phyloP scores from a whole-genome alignment of 768 basidiomycete species.

The Trichaptum fuscoviolaceum region DNA sequence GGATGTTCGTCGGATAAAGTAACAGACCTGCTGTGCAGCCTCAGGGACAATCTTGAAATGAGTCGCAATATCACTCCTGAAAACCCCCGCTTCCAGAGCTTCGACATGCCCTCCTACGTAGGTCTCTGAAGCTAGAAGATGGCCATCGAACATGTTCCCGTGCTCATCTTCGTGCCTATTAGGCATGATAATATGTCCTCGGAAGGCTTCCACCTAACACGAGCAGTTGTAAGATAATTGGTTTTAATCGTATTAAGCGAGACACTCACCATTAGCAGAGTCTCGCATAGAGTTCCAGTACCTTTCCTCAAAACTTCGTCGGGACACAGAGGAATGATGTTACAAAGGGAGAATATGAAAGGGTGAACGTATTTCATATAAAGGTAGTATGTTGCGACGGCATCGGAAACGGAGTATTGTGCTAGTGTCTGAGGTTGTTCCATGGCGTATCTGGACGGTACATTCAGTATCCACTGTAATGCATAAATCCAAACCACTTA shows the following conservation, averaged over 20 bases:
- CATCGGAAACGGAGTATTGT: constrained; percentile 98
- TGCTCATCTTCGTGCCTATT: constrained; percentile 93
- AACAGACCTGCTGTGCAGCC: constrained; percentile 75
- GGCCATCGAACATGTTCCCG: constrained; percentile 91
- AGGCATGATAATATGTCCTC: constrained; percentile 92
- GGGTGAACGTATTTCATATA: constrained; percentile 99
- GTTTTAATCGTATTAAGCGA: not conserved
- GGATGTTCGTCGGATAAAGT: constrained; percentile 6
- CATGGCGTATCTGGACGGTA: constrained; percentile 73
- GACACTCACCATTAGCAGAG: constrained; percentile 83
- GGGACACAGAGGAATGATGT: constrained; percentile 95
- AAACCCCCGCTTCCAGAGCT: constrained; percentile 96
- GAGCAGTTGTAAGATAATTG: not conserved
- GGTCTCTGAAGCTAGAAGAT: constrained; percentile 94
- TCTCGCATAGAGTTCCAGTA: constrained; percentile 95
- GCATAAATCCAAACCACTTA: constrained; percentile 36
- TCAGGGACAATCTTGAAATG: constrained; percentile 92
- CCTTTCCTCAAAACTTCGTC: constrained; percentile 97
- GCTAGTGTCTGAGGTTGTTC: constrained; percentile 94
- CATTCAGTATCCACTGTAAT: not conserved
- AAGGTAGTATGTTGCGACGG: constrained; percentile 98
- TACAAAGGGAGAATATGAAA: constrained; percentile 98
- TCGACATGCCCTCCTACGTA: constrained; percentile 99
- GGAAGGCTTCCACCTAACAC: constrained; percentile 87
- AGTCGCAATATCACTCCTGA: constrained; percentile 90